These are phyloP conservation scores for Stropharia rugosoannulata DNA, from an alignment of 768 basidiomycete species.

Conservation along the genomic window DNA sequence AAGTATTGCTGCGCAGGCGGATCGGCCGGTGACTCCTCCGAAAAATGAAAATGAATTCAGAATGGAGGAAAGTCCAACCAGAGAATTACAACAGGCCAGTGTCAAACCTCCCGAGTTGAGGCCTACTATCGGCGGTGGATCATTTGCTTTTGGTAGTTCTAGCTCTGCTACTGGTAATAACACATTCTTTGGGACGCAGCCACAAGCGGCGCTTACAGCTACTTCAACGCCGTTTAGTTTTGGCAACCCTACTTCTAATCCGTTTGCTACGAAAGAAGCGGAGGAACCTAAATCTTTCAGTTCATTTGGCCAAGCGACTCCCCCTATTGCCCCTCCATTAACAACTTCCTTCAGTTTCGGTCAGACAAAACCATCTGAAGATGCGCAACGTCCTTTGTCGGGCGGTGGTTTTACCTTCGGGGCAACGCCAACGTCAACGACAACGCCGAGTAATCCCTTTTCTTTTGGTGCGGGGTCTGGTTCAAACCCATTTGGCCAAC, in stretches of 20 bases:
- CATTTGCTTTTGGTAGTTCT: constrained; percentile 48
- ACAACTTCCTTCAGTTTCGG: constrained; percentile 45
- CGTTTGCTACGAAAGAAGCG: constrained; percentile 46
- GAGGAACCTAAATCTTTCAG: constrained; percentile 45
- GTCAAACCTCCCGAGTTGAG: constrained; percentile 35
- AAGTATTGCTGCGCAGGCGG: constrained; percentile 22
- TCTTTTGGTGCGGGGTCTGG: constrained; percentile 24
- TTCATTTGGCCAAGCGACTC: constrained; percentile 44
- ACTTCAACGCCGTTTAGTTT: constrained; percentile 40
- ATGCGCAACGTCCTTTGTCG: constrained; percentile 37
- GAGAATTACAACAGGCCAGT: constrained; percentile 55
- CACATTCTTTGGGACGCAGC: constrained; percentile 29
- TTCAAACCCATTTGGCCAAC: constrained; percentile 43
- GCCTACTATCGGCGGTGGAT: constrained; percentile 33
- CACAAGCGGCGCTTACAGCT: constrained; percentile 16
- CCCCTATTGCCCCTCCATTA: constrained; percentile 26
- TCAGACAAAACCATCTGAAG: constrained; percentile 32
- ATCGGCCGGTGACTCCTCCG: constrained; percentile 66
- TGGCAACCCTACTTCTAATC: constrained; percentile 37
- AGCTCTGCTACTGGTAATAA: constrained; percentile 23
- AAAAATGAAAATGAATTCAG: constrained; percentile 64
- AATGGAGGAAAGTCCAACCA: constrained; percentile 83
- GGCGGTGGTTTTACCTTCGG: constrained; percentile 50
- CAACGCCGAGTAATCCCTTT: constrained; percentile 30
- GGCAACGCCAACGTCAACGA: constrained; percentile 33